A percentile compares a stretch with the other conserved stretches of the same genome.
Conservation (phyloP, 1,139 yeast species). For the Yamadazyma pseudoaaseri region DNA sequence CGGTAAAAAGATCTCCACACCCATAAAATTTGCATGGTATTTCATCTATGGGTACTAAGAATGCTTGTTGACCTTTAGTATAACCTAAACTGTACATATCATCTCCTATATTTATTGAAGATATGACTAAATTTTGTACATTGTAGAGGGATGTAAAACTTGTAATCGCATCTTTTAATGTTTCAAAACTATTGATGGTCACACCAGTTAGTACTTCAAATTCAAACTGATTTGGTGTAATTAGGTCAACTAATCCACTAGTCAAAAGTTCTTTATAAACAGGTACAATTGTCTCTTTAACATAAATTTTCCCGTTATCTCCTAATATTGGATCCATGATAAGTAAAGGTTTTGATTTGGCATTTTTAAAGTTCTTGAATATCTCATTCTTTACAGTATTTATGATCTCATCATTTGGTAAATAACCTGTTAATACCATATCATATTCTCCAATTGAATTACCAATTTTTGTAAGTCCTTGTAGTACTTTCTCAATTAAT, state of each 20-base stretch:
- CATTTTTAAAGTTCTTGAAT: constrained; percentile 12
- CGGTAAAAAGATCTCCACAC: constrained; percentile 47
- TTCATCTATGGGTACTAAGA: constrained; percentile 29
- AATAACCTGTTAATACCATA: constrained; percentile 36
- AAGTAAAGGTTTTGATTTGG: constrained; percentile 37
- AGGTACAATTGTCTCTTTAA: constrained; percentile 64
- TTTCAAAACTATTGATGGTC: constrained; percentile 38
- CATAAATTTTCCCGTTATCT: constrained; percentile 83
- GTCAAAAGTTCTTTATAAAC: constrained; percentile 59
- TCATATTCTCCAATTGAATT: constrained; percentile 15
- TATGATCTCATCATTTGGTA: constrained; percentile 37
- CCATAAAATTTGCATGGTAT: constrained; percentile 42
- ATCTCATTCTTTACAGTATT: constrained; percentile 18
- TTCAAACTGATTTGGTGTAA: constrained; percentile 93
- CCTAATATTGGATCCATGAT: constrained; percentile 93
- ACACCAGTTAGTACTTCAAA: constrained; percentile 67
- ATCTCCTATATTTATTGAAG: constrained; percentile 32
- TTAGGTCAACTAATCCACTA: constrained; percentile 55
- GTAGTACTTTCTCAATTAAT: constrained; percentile 16
- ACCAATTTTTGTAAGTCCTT: constrained; percentile 31
- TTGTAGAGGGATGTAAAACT: constrained; percentile 48
- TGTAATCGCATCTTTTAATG: constrained; percentile 47
- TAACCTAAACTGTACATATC: constrained; percentile 36
- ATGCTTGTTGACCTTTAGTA: constrained; percentile 14
- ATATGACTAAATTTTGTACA: constrained; percentile 64